Evolutionary conservation across 169 alveolate genomes (phyloP), one percentile per base, ranked within the genome.

Genomic region (Perkinsus chesapeaki): DNA sequence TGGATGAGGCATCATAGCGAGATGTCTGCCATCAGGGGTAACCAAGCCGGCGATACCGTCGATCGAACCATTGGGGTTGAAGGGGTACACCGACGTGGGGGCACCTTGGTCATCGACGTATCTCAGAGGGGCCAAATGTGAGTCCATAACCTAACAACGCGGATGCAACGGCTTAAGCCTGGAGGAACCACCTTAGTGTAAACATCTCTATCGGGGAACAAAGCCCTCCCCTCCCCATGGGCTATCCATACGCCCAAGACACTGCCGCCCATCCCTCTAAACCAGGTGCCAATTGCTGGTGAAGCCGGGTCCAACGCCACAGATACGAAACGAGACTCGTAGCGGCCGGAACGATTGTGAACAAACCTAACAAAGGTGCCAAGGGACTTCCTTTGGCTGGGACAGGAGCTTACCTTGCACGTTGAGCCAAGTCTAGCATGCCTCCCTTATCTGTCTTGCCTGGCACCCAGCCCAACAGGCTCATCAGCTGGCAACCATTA

Each of bases 11-110:
- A 94, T 94, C 92, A 94, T 91, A 39, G 94, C 92, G 92, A 94
- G 36, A 73, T 90, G 92, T 39, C 95, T 39, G 27, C 95, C 95
- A 39, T 94, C 95, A 19, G 95, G 91, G 73, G 93, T 92, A 73
- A 93, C 92, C n/a, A 94, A 48, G 36, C 95, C 95, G 7, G 91
- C 95, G 92, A 94, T 92, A 82, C 95, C 95, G 92, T 92, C 94
- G 0, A 92, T 93, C 19, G 95, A 94, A 39, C 95, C 95, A n/a
- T 94, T 94, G 73, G 95, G 95, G 92, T 94, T 94, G 95, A 92
- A 94, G 16, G 95, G 95, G 72, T 94, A 94, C 92, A 91, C 91
- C 92, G 92, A 92, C 3, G 95, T 94, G n/a, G 93, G 93, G 23
- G 91, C 39, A 91, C 94, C 94, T 36, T 94, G 93, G 91, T 94